Conservation (phyloP, 1,284 basidiomycete genomes). For the Leccinum subrobustum region DNA sequence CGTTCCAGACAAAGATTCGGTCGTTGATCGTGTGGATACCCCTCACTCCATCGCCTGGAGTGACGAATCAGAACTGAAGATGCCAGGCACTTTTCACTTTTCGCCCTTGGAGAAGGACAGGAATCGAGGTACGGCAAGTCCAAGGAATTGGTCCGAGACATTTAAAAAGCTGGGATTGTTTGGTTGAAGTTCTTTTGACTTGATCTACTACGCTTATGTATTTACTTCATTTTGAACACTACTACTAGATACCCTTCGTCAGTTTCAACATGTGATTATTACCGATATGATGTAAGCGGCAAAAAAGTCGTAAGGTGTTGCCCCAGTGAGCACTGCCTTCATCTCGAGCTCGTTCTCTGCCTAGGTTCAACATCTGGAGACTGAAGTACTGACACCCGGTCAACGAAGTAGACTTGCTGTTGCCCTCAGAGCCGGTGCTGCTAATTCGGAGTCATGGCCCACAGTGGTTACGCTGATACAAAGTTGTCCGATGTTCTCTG, state of each 20-base stretch:
- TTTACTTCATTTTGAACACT: neutral
- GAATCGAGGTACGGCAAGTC: neutral
- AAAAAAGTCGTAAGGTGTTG: too few relatives aligned
- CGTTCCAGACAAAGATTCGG: neutral
- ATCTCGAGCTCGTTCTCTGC: too few relatives aligned
- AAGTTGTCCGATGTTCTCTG: neutral
- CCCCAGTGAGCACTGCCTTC: too few relatives aligned
- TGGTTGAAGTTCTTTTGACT: constrained; percentile 1
- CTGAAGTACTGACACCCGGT: neutral
- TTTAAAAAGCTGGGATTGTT: constrained; percentile 29
- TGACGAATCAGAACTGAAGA: constrained; percentile 38
- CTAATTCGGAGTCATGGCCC: neutral
- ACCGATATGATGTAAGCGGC: too few relatives aligned
- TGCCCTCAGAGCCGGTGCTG: neutral
- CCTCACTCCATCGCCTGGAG: constrained; percentile 23
- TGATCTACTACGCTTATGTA: constrained; percentile 6
- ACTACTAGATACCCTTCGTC: too few relatives aligned
- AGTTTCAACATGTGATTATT: too few relatives aligned
- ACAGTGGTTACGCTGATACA: neutral
- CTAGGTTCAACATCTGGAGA: neutral
- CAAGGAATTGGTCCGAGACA: constrained; percentile 21
- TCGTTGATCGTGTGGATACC: constrained; percentile 2
- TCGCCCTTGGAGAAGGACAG: constrained; percentile 16
- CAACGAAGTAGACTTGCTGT: neutral
- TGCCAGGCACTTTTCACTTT: constrained; percentile 50